Evolutionary conservation across 2,329 filamentous ascomycete genomes (phyloP).

Genomic region (Cladosporium sp.): DNA sequence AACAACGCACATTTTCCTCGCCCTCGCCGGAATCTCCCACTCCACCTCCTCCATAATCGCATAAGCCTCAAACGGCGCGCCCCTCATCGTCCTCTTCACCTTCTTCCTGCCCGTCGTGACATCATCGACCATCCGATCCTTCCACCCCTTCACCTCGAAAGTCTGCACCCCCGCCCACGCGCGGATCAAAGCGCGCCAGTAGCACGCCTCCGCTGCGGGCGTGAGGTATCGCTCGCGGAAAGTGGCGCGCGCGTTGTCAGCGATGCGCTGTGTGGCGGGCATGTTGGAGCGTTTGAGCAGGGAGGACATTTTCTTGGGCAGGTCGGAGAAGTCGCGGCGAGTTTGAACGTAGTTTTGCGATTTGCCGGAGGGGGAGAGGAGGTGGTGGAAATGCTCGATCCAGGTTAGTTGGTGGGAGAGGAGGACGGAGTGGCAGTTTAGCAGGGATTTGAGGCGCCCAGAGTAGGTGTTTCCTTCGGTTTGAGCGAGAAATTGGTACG

Average conservation of each 20-base stretch:
- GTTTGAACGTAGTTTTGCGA: conserved; percentile 31
- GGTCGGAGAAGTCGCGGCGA: conserved; percentile 28
- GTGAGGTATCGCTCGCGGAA: conserved; percentile 28
- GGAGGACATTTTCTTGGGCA: conserved; percentile 21
- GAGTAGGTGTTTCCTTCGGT: conserved; percentile 34
- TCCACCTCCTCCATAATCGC: conserved; percentile 29
- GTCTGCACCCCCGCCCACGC: conserved; percentile 24
- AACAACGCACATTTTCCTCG: conserved; percentile 24
- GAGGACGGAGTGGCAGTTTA: conserved; percentile 31
- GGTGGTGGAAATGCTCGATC: conserved; percentile 30
- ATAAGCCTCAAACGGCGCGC: conserved; percentile 28
- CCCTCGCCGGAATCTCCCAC: conserved; percentile 26
- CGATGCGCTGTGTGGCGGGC: conserved; percentile 16
- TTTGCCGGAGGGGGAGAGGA: conserved; percentile 24
- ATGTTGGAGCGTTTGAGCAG: conserved; percentile 10
- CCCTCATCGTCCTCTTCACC: conserved; percentile 20
- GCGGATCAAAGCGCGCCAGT: conserved; percentile 28
- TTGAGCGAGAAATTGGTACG: conserved; percentile 30
- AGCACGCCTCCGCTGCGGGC: conserved; percentile 19
- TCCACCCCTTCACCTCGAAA: conserved; percentile 24
- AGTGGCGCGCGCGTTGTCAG: conserved; percentile 21
- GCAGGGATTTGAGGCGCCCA: conserved; percentile 32
- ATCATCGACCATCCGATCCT: conserved; percentile 14
- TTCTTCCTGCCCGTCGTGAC: conserved; percentile 16
- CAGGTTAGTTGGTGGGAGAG: conserved; percentile 28